Evolutionary conservation across 495 filamentous ascomycete species (phyloP), one percentile per base, ranked within the genome.

Genomic region (Neurospora sp.): DNA sequence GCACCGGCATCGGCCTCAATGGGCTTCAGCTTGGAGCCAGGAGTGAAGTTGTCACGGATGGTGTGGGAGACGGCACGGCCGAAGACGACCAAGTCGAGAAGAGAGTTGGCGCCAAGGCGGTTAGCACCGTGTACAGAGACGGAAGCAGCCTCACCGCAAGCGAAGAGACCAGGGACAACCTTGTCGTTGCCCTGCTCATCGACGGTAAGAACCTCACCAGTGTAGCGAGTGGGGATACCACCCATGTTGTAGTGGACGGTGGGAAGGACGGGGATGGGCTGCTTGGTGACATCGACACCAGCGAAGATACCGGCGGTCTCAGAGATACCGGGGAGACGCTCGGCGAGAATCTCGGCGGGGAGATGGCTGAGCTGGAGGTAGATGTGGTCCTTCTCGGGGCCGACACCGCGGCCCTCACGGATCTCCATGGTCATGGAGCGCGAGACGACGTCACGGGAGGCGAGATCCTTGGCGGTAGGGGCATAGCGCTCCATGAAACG

Each of bases 211-310:
- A 98, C 95, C 84, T 98, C 94, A 81, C 95, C 95, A 73, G 93
- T 97, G 88, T 96, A 98, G 78, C 93, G 93, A 73, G 95, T 98
- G 68, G 95, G 95, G 78, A 98, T 97, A 86, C 95, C 95, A 82
- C 95, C 95, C 95, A 98, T 98, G 89, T 97, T 97, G 88, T 98
- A 98, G 87, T 98, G 96, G 78, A 97, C 96, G 65, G 95, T 98
- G 69, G 95, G 95, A 72, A 98, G 87, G 75, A 98, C 96, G 71
- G 95, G 95, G 78, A 98, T 98, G 75, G 95, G 95, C 83, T 97
- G 92, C 86, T 96, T 97, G 80, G 90, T 90, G 75, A 98, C 94
- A 81, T 98, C 96, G 78, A 98, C 94, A 81, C 95, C 95, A 42
- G 95, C 87, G 85, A 98, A 98, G 80, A 98, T 97, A 74, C 92